phyloP scores from a whole-genome alignment of 768 basidiomycete genomes.

The Trametes cubensis region DNA sequence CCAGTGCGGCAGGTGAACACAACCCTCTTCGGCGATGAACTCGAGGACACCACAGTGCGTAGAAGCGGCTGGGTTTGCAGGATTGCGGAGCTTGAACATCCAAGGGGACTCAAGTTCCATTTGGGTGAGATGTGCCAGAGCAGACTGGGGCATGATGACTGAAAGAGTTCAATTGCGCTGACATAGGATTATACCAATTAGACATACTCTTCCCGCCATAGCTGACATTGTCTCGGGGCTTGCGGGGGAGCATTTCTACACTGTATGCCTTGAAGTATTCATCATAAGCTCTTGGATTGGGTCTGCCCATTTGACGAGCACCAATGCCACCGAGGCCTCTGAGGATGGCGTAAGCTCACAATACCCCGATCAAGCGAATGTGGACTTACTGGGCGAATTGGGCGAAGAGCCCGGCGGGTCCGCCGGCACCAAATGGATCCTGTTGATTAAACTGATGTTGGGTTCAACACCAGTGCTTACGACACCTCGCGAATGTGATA shows the following conservation, averaged over 20 bases:
- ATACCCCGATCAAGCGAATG: not conserved
- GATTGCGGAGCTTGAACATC: conserved; percentile 97
- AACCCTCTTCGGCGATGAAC: conserved; percentile 96
- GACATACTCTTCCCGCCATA: conserved; percentile 96
- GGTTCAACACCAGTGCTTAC: not conserved
- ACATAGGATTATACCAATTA: conserved; percentile 25
- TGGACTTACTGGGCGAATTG: conserved; percentile 63
- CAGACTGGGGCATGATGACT: conserved; percentile 99
- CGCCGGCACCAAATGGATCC: conserved; percentile 42
- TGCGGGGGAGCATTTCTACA: conserved; percentile 88
- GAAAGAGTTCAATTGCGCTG: conserved; percentile 13
- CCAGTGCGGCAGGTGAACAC: conserved; percentile 96
- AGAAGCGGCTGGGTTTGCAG: conserved; percentile 76
- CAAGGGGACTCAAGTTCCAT: conserved; percentile 91
- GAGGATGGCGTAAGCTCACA: conserved; percentile 20
- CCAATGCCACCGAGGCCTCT: conserved; percentile 61
- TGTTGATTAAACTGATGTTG: conserved; percentile 42
- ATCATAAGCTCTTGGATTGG: conserved; percentile 79
- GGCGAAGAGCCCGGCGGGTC: conserved; percentile 62
- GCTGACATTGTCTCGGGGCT: conserved; percentile 86
- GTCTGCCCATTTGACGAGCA: conserved; percentile 47
- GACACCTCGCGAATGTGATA: not conserved
- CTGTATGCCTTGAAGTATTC: conserved; percentile 95
- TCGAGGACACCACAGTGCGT: conserved; percentile 98
- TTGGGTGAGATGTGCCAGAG: conserved; percentile 82